Conservation (phyloP, 441 rosid genomes). For the Kokia cookei region DNA sequence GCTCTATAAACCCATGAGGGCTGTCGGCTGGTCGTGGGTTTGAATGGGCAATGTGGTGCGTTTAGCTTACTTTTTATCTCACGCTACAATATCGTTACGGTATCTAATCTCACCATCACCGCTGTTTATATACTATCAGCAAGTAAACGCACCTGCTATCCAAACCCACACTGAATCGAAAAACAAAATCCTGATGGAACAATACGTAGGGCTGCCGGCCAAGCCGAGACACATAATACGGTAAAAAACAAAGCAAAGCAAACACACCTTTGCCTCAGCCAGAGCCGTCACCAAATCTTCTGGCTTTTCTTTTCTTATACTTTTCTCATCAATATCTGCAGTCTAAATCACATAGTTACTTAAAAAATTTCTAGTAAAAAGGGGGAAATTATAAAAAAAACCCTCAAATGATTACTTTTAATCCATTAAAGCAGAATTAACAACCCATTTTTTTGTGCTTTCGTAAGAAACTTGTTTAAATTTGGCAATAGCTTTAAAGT, state of each 20-base stretch:
- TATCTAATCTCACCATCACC: no score
- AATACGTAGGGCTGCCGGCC: no score
- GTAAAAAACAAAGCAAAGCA: not conserved
- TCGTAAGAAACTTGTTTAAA: not conserved
- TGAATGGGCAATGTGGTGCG: no score
- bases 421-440: not conserved
- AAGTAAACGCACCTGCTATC: no score
- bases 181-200: no score
- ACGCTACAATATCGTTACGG: no score
- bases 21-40: no score
- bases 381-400: not conserved
- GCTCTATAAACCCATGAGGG: no score
- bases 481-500: not conserved
- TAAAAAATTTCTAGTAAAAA: not conserved
- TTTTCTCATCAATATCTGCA: conserved; percentile 69
- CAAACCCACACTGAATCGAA: no score
- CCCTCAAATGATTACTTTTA: not conserved
- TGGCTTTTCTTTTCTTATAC: conserved; percentile 51
- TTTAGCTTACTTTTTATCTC: no score
- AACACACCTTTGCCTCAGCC: conserved; percentile 58
- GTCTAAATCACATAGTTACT: conserved; percentile 32
- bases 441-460: conserved; percentile 1
- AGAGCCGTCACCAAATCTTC: conserved; percentile 64
- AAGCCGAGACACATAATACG: not conserved
- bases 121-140: no score